Base-by-base conservation (phyloP, 2,329 filamentous ascomycete species). In the Fusarium humuli region DNA sequence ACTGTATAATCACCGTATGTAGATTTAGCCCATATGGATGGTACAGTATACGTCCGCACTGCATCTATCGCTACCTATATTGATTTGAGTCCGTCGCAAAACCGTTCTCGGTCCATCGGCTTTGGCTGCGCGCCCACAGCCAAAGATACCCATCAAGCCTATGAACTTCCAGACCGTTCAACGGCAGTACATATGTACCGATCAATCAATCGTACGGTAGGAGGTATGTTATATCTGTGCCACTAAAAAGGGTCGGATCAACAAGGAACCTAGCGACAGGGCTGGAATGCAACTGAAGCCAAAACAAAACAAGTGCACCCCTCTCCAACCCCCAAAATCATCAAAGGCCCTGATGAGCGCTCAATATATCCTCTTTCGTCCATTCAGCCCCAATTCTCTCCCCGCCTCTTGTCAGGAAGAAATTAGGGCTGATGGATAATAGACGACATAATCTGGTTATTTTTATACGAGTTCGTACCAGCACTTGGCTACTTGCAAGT, bases 291-390 rank as follows among this genome's bases (percentile, higher is more conserved):
- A 46, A 65, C 41, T 14, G 12, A 40, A 30, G 23, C 23, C 34
- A 37, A 44, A 32, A 29, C 22, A 23, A 27, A 32, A 29, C 27
- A 23, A 27, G 42, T 37, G 18, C 18, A 63, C 47, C 48, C 25
- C 44, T 34, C 49, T 23, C 25, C 45, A 45, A 20, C 41, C 47
- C 40, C 41, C 45, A 53, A 64, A 41, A 7, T 25, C 46, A 20
- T 32, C 44, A 23, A 44, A 65, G 41, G 46, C 61, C 61, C 52
- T 65, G 54, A 60, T 65, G 41, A 32, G 63, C 61, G 55, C 42
- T 61, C 41, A 7, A 29, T 48, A 40, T 61, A 41, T 48, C 61
- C 54, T 20, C 14, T 66, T 66, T 66, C 29, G 63, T 54, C 55
- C 16, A n/a, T 23, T 37, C 34, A 23, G 29, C 44, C 40, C 61